Evolutionary conservation across 371 early-diverging fungal species (phyloP).

Genomic region (Zancudomyces culisetae): DNA sequence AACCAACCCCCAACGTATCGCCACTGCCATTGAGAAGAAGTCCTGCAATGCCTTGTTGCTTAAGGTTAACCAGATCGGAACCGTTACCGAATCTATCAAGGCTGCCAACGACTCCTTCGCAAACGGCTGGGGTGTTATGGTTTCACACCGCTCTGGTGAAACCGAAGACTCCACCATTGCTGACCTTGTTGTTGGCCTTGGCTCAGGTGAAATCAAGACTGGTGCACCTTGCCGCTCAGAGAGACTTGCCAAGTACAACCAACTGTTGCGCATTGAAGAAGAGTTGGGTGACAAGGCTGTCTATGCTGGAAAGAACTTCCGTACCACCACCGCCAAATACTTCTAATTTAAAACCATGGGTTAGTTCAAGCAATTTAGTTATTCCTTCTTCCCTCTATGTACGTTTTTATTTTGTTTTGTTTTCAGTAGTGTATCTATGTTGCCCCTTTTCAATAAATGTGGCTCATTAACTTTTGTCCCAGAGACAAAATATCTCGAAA

Average conservation of each 20-base stretch:
- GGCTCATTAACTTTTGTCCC: too few relatives aligned
- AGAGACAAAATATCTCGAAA: too few relatives aligned
- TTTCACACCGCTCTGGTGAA: conserved; percentile 97
- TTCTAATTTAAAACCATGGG: too few relatives aligned
- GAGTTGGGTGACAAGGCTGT: conserved; percentile 54
- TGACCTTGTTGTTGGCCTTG: conserved; percentile 93
- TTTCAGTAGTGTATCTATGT: too few relatives aligned
- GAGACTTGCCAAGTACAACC: conserved; percentile 97
- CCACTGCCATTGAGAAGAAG: conserved; percentile 77
- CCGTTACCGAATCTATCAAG: conserved; percentile 87
- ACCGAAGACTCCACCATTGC: conserved; percentile 98
- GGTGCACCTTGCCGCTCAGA: conserved; percentile 98
- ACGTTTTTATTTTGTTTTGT: too few relatives aligned
- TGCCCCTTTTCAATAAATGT: too few relatives aligned
- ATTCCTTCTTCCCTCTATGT: too few relatives aligned
- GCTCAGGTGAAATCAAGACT: conserved; percentile 97
- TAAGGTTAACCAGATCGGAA: conserved; percentile 99
- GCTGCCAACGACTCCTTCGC: conserved; percentile 32
- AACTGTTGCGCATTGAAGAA: conserved; percentile 86
- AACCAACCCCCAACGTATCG: conserved; percentile 90
- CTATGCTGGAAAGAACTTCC: conserved; percentile 91
- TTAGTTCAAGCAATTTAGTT: too few relatives aligned
- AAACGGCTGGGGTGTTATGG: conserved; percentile 97
- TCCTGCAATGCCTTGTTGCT: conserved; percentile 89
- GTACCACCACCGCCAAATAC: conserved; percentile 45